Evolutionary conservation across 805 yeast species (phyloP).

Genomic region (Metschnikowia borealis): DNA sequence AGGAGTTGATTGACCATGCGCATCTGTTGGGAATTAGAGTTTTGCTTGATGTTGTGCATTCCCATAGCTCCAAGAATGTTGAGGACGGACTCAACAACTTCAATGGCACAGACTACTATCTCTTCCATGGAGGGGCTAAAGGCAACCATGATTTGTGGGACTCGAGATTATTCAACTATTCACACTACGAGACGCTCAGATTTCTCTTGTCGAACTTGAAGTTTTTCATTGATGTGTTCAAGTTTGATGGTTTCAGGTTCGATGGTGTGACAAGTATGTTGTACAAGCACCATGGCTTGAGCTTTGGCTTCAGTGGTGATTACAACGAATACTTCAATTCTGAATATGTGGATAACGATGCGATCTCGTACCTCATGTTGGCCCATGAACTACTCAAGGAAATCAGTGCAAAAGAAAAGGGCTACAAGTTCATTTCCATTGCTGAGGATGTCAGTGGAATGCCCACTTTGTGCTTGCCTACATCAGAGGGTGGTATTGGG

Average conservation of each 20-base stretch:
- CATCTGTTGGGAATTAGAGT: slow-evolving; percentile 86
- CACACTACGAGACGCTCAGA: slow-evolving; percentile 84
- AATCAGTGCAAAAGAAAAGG: slow-evolving; percentile 36
- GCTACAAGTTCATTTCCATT: slow-evolving; percentile 58
- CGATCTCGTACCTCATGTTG: slow-evolving; percentile 79
- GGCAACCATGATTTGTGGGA: slow-evolving; percentile 95
- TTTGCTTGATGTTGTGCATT: slow-evolving; percentile 87
- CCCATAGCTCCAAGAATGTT: slow-evolving; percentile 93
- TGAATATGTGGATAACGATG: slow-evolving; percentile 80
- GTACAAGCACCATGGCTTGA: slow-evolving; percentile 88
- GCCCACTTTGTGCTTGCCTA: slow-evolving; percentile 86
- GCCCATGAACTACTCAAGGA: slow-evolving; percentile 76
- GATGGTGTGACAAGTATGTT: slow-evolving; percentile 97
- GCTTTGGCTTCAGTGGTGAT: slow-evolving; percentile 86
- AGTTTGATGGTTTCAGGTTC: slow-evolving; percentile 92
- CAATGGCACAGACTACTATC: slow-evolving; percentile 94
- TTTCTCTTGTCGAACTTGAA: slow-evolving; percentile 82
- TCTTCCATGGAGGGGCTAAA: slow-evolving; percentile 87
- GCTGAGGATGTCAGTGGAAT: slow-evolving; percentile 98
- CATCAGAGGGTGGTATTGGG: slow-evolving; percentile 79
- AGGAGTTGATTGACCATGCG: slow-evolving; percentile 86
- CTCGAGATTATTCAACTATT: slow-evolving; percentile 89
- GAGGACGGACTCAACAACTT: slow-evolving; percentile 89
- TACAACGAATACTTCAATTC: slow-evolving; percentile 85
- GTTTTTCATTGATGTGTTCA: slow-evolving; percentile 75